phyloP scores from a whole-genome alignment of 2,329 filamentous ascomycete species.

The Cercospora citrullina region DNA sequence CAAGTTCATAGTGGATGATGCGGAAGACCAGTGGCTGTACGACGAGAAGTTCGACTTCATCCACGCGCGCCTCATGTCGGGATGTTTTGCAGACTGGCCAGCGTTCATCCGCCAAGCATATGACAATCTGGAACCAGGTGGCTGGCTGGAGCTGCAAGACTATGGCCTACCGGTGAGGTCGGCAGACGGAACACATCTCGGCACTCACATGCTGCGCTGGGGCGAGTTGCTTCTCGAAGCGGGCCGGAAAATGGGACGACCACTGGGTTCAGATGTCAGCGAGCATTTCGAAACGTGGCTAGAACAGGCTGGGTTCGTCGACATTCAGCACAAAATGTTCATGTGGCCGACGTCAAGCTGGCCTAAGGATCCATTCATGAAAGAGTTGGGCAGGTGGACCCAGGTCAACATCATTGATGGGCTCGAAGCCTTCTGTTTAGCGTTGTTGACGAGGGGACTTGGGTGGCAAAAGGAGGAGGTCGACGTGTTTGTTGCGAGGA shows the following conservation, averaged over 20 bases:
- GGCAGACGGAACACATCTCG: conserved; percentile 40
- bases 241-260: conserved; percentile 44
- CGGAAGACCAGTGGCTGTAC: conserved; percentile 60
- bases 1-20: conserved; percentile 64
- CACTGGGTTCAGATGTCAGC: conserved; percentile 43
- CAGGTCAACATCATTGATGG: conserved; percentile 46
- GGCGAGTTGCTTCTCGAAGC: conserved; percentile 42
- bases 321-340: conserved; percentile 43
- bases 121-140: conserved; percentile 52
- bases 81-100: conserved; percentile 56
- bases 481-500: conserved; percentile 44
- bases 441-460: conserved; percentile 44
- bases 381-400: conserved; percentile 52
- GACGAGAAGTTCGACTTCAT: conserved; percentile 58
- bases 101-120: conserved; percentile 53
- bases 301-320: conserved; percentile 45
- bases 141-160: conserved; percentile 55
- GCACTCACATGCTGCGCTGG: conserved; percentile 39
- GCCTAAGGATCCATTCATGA: conserved; percentile 52
- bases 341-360: conserved; percentile 49
- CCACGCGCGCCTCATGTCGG: conserved; percentile 54
- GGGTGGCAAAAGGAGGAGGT: conserved; percentile 49
- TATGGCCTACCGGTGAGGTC: conserved; percentile 45
- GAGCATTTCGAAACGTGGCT: conserved; percentile 43
- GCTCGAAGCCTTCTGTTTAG: conserved; percentile 46